Evolutionary conservation across 169 alveolate species (phyloP).

Genomic region (Plasmodium billcollinsi): DNA sequence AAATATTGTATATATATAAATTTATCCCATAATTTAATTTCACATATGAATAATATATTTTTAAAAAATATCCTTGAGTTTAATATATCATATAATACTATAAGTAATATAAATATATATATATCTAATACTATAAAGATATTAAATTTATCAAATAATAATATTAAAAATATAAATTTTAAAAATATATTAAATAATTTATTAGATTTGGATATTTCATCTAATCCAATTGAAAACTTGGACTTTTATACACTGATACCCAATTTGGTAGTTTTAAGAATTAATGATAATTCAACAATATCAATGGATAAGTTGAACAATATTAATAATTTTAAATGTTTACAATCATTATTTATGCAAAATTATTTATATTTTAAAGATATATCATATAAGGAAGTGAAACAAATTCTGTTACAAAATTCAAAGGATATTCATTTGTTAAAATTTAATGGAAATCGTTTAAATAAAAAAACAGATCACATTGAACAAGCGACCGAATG

Average conservation of each 20-base stretch:
- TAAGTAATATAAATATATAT: slow-evolving; percentile 16
- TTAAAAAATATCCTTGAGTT: slow-evolving; percentile 25
- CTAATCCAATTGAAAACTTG: slow-evolving; percentile 54
- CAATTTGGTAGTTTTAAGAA: slow-evolving; percentile 25
- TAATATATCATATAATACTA: slow-evolving; percentile 39
- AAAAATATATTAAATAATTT: slow-evolving; percentile 37
- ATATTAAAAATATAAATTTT: slow-evolving; percentile 34
- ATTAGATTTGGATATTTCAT: slow-evolving; percentile 46
- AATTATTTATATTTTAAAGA: slow-evolving; percentile 56
- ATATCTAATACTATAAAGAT: slow-evolving; percentile 22
- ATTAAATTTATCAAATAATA: slow-evolving; percentile 44
- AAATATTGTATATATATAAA: slow-evolving; percentile 53
- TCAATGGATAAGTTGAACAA: slow-evolving; percentile 21
- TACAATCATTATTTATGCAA: slow-evolving; percentile 28
- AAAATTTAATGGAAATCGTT: slow-evolving; percentile 37
- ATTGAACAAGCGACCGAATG: background rate
- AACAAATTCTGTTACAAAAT: slow-evolving; percentile 21
- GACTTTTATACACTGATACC: slow-evolving; percentile 28
- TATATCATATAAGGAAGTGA: slow-evolving; percentile 40
- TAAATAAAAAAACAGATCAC: background rate
- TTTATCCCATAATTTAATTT: slow-evolving; percentile 43
- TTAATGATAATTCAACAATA: slow-evolving; percentile 39
- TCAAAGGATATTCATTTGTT: slow-evolving; percentile 33
- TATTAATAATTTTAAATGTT: slow-evolving; percentile 22
- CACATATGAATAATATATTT: slow-evolving; percentile 29